phyloP scores from a whole-genome alignment of 106 monocot genomes.

The Hemerocallis citrina region DNA sequence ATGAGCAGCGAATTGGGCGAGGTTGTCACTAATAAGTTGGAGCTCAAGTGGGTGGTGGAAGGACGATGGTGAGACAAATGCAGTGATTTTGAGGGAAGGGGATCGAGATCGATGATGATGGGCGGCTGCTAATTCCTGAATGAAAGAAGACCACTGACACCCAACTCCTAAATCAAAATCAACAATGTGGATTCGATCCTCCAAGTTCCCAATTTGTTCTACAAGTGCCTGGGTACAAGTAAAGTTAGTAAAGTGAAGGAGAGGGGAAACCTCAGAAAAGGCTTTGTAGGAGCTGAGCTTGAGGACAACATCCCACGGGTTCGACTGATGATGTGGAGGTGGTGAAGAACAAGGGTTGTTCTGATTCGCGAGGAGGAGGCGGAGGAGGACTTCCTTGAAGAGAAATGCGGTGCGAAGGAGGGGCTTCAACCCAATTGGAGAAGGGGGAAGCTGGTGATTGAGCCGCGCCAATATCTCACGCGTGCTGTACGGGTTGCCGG shows the following conservation, averaged over 20 bases:
- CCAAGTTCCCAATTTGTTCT: conserved; percentile 42
- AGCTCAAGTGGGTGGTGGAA: conserved; percentile 66
- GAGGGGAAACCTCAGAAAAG: conserved; percentile 74
- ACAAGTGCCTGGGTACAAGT: conserved; percentile 65
- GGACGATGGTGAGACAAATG: conserved; percentile 47
- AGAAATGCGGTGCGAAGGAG: conserved; percentile 69
- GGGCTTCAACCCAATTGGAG: conserved; percentile 55
- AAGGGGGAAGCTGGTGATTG: conserved; percentile 85
- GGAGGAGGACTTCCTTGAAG: conserved; percentile 69
- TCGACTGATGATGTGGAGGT: conserved; percentile 11
- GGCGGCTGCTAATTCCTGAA: conserved; percentile 87
- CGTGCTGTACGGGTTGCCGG: conserved; percentile 65
- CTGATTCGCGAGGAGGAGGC: conserved; percentile 3
- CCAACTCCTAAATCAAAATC: conserved; percentile 93
- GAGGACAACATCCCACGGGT: conserved; percentile 52
- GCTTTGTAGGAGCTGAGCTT: conserved; percentile 82
- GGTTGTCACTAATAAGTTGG: conserved; percentile 60
- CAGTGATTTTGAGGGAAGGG: conserved; percentile 56
- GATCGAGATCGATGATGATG: conserved; percentile 28
- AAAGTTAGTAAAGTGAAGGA: conserved; percentile 85
- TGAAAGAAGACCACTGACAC: conserved; percentile 88
- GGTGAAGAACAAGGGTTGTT: background rate
- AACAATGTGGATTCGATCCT: conserved; percentile 64
- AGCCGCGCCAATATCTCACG: conserved; percentile 99
- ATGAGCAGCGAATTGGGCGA: conserved; percentile 62